Evolutionary conservation across 306 rosid genomes (phyloP), one percentile per base, ranked within the genome.

Genomic region (Cicer judaicum): DNA sequence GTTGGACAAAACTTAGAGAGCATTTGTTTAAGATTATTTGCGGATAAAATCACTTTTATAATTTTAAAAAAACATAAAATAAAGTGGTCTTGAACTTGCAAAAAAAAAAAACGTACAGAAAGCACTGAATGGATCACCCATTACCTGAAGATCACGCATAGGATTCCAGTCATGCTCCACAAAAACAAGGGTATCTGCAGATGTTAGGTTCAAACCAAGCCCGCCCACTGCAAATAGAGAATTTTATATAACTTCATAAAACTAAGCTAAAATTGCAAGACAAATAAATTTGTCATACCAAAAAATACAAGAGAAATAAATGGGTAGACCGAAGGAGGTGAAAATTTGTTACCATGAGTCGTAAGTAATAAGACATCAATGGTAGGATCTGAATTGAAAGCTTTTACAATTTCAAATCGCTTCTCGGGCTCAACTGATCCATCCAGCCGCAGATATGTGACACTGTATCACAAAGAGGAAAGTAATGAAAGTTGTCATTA

Each of bases 121-220:
- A 70, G 52, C 62, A 53, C 15, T 24, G 60, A 55, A 74, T 68
- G 55, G 53, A 75, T 65, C 38, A 66, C 47, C 43, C 78, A 76
- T 73, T 75, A 93, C 98, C 97, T 91, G 98, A 83, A 79, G 97
- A 83, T 94, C 98, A 13, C 98, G 96, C 97, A 91, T 91, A 34
- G 97, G 98, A 84, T 94, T 94, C 98, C 98, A 94, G 74, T 94
- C 98, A 61, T 94, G 98, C 89, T 94, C 98, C 95, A 94, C 88
- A 82, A 94, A 94, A 73, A 94, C 82, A 43, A 94, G 91, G 42
- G 98, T 94, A 84, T 94, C 93, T 2, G 98, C 98, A 47, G 98
- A 90, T 85, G 97, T 94, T 80, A 91, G 86, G 88, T 94, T 94
- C 95, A 94, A 84, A 65, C 98, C 98, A 70, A 91, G 95, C 78